Evolutionary conservation across 371 early-diverging fungal genomes (phyloP), one percentile per base, ranked within the genome.

Genomic region (Saksenaea vasiformis): DNA sequence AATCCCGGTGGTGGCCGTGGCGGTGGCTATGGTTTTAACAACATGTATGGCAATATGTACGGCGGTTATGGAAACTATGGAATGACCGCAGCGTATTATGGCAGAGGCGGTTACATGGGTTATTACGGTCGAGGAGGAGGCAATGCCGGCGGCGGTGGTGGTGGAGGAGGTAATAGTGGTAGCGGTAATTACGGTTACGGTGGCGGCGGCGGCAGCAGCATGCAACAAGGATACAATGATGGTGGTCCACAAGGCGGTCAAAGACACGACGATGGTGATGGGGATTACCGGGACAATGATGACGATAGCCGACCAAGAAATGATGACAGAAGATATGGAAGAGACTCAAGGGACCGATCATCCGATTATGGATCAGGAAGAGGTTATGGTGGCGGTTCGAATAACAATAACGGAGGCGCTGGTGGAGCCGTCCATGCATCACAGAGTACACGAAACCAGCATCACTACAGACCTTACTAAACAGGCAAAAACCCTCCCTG

Each of bases 371-470:
- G 66, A 57, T 58, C 60, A 38, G 54, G 55, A 15, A 37, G 54
- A 22, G 51, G 51, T n/a, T 47, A 47, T 22, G 36, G 39, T 61
- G 63, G 67, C 15, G 64, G 47, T 24, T 54, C 55, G 1, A 54
- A 43, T 17, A 58, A 53, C 19, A 54, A 35, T 27, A 31, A 44
- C 54, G 44, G 66, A 44, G 54, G 65, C 9, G 67, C 65, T 28
- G 67, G 72, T 24, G 79, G 80, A 14, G 73, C 77, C 19, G 55
- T 77, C 22, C 75, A 79, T 71, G 73, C 77, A n/a, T 72, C 77
- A 36, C 72, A 71, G 31, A 64, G 65, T 38, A 64, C 69, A 38
- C 71, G 74, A 64, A 78, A 66, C 35, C 74, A 68, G 35, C 66
- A 66, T 27, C 73, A 72, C 43, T 73, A 79, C 41, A 74, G 77